These are phyloP conservation scores for Scortechinia acanthostroma DNA, from an alignment of 2,329 filamentous ascomycete species.

Conservation along the genomic window DNA sequence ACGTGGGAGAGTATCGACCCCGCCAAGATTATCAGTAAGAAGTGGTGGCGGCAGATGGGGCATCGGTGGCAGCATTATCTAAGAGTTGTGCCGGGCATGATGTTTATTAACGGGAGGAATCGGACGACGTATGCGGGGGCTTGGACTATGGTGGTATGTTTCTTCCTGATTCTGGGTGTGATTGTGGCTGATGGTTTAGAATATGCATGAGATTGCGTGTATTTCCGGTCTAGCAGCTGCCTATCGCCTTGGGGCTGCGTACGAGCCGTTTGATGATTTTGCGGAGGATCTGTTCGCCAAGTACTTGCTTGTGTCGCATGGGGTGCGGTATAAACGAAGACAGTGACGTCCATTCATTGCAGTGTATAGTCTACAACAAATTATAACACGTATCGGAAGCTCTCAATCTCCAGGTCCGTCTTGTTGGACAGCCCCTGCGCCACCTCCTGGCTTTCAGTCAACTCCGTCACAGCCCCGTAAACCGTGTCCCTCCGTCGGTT, in stretches of 20 bases:
- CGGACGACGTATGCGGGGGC: constrained; percentile 56
- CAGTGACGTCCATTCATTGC: constrained; percentile 10
- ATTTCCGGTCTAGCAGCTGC: constrained; percentile 67
- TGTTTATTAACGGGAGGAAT: constrained; percentile 62
- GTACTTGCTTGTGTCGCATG: constrained; percentile 34
- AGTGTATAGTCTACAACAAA: no score
- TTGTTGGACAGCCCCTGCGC: constrained; percentile 19
- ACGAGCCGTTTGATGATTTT: constrained; percentile 49
- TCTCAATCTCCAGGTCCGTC: constrained; percentile 21
- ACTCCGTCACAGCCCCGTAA: constrained; percentile 13
- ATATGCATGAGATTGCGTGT: constrained; percentile 65
- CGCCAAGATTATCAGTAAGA: constrained; percentile 49
- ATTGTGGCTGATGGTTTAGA: constrained; percentile 30
- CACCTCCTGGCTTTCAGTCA: constrained; percentile 14
- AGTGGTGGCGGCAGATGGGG: constrained; percentile 65
- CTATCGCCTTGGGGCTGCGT: constrained; percentile 59
- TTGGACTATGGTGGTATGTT: constrained; percentile 61
- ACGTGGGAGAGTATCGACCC: constrained; percentile 49
- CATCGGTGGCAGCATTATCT: constrained; percentile 58
- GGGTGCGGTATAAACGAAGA: constrained; percentile 22
- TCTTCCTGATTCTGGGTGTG: constrained; percentile 8
- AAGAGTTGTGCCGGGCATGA: constrained; percentile 64
- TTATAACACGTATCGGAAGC: constrained; percentile 21
- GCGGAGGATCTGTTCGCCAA: constrained; percentile 37
- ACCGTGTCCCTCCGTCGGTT: constrained; percentile 16